Base-by-base conservation (phyloP, 768 basidiomycete genomes). In the Saitozyma sp. region DNA sequence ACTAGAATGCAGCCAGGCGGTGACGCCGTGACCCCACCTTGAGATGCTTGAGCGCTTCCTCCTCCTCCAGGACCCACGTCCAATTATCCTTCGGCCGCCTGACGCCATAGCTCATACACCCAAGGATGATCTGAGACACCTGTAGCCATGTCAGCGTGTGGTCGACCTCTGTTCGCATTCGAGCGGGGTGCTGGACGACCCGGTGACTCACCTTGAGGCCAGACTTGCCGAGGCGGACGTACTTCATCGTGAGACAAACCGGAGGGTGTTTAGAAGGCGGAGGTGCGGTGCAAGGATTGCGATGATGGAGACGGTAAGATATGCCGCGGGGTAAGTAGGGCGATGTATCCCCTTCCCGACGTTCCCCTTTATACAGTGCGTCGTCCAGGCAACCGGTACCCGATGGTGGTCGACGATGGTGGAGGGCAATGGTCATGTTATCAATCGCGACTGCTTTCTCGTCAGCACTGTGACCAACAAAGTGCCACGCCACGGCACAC, bases 71-170 rank as follows among this genome's bases (percentile, higher is more conserved):
- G 3, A 70, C 64, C 73, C 73, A 74, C 8, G 63, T 64, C 62
- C 58, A 62, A 45, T 61, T 60, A 19, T 62, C 58, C 60, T 64
- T 61, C 42, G 67, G 61, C 37, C 69, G 43, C 52, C 66, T 74
- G 29, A 69, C 67, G 43, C 62, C 70, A 54, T 71, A 74, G 53
- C 59, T 62, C 73, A 74, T 74, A 59, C 70, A 71, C 38, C 73
- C 73, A 19, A 74, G 46, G 29, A 66, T 63, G 58, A 74, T 67
- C 50, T 67, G 65, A n/a, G 69, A 70, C 20, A 75, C 70, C 64
- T 72, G 55, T 17, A 69, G 48, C 14, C 11, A 10, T 29, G 29
- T 29, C 29, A 29, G 29, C 29, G 29, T 29, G 29, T 20, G 13
- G 42, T 59, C 39, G 51, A 29, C 58, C 14, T 1, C 14, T 1